Base-by-base conservation (phyloP, 1,139 yeast genomes). In the Taphrina sp. region DNA sequence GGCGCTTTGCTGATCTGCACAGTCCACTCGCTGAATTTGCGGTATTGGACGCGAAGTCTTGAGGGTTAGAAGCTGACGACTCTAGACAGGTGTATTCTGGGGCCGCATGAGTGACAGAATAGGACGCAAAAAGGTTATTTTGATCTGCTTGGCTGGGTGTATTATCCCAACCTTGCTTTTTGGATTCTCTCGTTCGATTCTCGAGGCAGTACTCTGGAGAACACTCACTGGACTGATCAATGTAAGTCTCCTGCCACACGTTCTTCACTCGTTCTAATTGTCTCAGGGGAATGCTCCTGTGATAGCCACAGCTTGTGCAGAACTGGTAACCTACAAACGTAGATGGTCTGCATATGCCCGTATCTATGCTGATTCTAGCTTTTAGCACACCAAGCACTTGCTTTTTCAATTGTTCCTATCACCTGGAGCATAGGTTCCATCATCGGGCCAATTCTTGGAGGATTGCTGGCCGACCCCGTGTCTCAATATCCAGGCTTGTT, bases 311-410 rank as follows among this genome's bases (percentile, higher is more conserved):
- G 64, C 81, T 85, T 0, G 67, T 75, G 52, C 85, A 0, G 86
- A 81, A 65, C 70, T 79, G 17, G 82, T 82, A 3, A 72, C 67
- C 0, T 78, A 79, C 59, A 73, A 79, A 57, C 70, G n/a, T n/a
- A n/a, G n/a, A n/a, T n/a, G n/a, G n/a, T n/a, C n/a, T n/a, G n/a
- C n/a, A n/a, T n/a, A n/a, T n/a, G n/a, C n/a, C n/a, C n/a, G n/a
- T n/a, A n/a, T n/a, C n/a, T n/a, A n/a, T n/a, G n/a, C n/a, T n/a
- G n/a, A n/a, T n/a, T n/a, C n/a, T n/a, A n/a, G n/a, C n/a, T n/a
- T n/a, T n/a, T n/a, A n/a, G n/a, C 72, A 43, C 85, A 81, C 64
- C 85, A 81, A 64, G 81, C 83, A 1, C 61, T 80, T 16, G 85
- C 84, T 1, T 80, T 81, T 64, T 74, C 81, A 38, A 76, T 78